phyloP scores from a whole-genome alignment of 1,139 yeast genomes.

The Pneumocystis wakefieldiae region DNA sequence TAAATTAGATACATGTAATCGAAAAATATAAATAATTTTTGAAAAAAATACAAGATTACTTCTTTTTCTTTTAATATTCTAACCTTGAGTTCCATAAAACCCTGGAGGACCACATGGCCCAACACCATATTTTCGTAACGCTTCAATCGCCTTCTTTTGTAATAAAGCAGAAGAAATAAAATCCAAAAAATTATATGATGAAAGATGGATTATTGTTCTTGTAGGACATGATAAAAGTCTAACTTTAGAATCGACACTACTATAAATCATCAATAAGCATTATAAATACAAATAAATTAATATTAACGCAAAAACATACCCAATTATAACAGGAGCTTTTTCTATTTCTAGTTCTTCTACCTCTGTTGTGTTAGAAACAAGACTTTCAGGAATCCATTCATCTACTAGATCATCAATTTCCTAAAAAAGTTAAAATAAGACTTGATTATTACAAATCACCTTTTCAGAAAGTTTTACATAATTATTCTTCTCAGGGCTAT shows the following conservation, averaged over 20 bases:
- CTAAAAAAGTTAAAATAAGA: constrained; percentile 3
- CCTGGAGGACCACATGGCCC: constrained; percentile 99
- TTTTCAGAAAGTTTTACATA: constrained; percentile 45
- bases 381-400: constrained; percentile 85
- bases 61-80: not conserved
- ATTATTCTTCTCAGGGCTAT: constrained; percentile 62
- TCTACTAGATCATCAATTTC: constrained; percentile 74
- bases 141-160: constrained; percentile 40
- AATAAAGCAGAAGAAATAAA: constrained; percentile 37
- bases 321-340: constrained; percentile 47
- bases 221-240: not conserved
- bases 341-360: constrained; percentile 49
- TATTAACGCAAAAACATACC: constrained; percentile 18
- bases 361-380: constrained; percentile 41
- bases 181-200: constrained; percentile 44
- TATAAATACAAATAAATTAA: not conserved
- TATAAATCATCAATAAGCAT: not conserved
- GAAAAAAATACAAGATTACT: not conserved
- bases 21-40: not conserved
- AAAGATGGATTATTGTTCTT: constrained; percentile 22
- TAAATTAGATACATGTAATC: not conserved
- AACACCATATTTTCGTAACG: constrained; percentile 65
- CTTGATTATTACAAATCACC: constrained; percentile 2
- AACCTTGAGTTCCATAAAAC: constrained; percentile 72
- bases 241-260: constrained; percentile 39